phyloP scores from a whole-genome alignment of 2,329 filamentous ascomycete species.

The Aspergillus flavus region DNA sequence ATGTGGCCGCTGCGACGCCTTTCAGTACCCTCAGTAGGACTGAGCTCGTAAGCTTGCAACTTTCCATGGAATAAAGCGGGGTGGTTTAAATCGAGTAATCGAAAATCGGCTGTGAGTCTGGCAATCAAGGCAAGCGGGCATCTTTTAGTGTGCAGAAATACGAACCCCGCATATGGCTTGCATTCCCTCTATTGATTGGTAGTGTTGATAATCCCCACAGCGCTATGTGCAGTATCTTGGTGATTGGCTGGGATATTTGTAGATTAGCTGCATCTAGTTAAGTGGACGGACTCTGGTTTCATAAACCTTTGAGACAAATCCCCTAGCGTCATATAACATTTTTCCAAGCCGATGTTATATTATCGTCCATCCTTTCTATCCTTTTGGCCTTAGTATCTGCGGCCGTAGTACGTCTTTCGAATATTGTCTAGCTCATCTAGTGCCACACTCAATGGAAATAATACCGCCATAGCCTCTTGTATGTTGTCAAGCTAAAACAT shows the following conservation, averaged over 20 bases:
- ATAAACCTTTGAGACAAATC: no score
- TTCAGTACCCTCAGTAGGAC: not conserved
- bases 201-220: not conserved
- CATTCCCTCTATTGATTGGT: not conserved
- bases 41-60: not conserved
- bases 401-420: no score
- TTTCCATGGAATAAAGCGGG: not conserved
- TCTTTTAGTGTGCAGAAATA: not conserved
- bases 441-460: no score
- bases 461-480: no score
- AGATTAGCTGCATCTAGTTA: no score
- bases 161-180: not conserved
- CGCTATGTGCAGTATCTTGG: not conserved
- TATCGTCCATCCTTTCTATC: no score
- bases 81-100: not conserved
- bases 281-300: no score
- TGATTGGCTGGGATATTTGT: not conserved
- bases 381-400: no score
- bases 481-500: no score
- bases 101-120: not conserved
- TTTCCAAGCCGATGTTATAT: no score
- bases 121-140: not conserved
- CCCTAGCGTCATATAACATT: no score
- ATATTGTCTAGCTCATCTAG: no score
- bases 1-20: not conserved